Evolutionary conservation across 2,329 filamentous ascomycete species (phyloP), one percentile per base, ranked within the genome.

Genomic region (Fusarium incarnatum): DNA sequence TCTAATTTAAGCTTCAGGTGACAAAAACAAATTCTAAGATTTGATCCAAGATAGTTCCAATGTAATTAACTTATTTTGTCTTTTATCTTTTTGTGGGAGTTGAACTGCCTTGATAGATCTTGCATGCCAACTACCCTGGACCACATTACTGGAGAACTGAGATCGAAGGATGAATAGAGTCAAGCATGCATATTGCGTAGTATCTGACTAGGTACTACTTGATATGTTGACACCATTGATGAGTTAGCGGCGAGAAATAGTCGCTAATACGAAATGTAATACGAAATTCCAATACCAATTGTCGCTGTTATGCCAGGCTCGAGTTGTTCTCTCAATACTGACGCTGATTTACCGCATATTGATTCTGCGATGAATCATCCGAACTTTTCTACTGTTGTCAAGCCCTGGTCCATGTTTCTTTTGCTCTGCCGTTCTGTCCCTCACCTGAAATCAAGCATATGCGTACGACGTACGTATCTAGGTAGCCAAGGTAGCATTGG

Each of bases 401-500:
- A 13, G 34, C 23, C 34, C 49, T 25, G 32, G 34, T 27, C 49
- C 34, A 53, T 53, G 49, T 41, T 42, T 42, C 13, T 23, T 41
- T 28, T 53, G 23, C 23, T 40, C 49, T 42, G 49, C 49, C 32
- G 49, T 53, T 53, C 34, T 37, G 34, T 53, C 34, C 37, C 15
- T 53, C 34, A 53, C 49, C 49, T 53, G 49, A 53, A 53, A 53
- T 53, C 49, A 18, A 52, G 49, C 34, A 28, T 53, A 53, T 53
- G 34, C 37, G 20, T 42, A 25, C 32, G 23, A 28, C 41, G n/a
- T 22, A 42, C 41, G 23, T 42, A 41, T 20, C 18, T 53, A 53
- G 9, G 49, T n/a, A 25, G 23, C n/a, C 34, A 53, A 42, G 49
- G 34, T 53, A 53, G 32, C 15, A 53, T 37, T 37, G 34, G 34